Evolutionary conservation across 148 eudicot species (phyloP).

Genomic region (Rhododendron griersonianum): DNA sequence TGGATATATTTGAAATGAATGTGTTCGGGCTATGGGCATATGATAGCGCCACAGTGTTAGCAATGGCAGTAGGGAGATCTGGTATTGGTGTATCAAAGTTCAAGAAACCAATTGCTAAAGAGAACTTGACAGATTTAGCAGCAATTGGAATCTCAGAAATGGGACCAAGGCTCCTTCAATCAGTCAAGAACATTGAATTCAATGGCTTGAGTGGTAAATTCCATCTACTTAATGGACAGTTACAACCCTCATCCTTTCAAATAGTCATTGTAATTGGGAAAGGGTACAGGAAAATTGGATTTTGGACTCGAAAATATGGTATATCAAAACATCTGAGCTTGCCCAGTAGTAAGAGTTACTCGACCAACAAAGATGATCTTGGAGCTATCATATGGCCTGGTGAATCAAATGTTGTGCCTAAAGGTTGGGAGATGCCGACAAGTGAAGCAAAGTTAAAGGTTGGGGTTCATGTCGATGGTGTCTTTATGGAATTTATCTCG

Average conservation of each 20-base stretch:
- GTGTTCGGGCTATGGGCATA: slow-evolving; percentile 60
- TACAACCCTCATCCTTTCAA: slow-evolving; percentile 29
- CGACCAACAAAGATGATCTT: slow-evolving; percentile 26
- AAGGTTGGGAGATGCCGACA: slow-evolving; percentile 57
- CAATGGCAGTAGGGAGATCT: slow-evolving; percentile 42
- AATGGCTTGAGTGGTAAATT: slow-evolving; percentile 63
- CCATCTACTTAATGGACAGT: slow-evolving; percentile 35
- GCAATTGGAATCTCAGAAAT: slow-evolving; percentile 36
- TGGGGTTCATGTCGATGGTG: slow-evolving; percentile 30
- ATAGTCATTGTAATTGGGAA: slow-evolving; percentile 42
- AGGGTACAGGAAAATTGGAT: slow-evolving; percentile 39
- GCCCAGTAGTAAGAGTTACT: neutral
- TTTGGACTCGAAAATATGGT: slow-evolving; percentile 47
- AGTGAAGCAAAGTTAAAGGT: slow-evolving; percentile 31
- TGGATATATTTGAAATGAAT: slow-evolving; percentile 21
- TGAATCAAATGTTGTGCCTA: slow-evolving; percentile 28
- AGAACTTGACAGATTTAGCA: slow-evolving; percentile 29
- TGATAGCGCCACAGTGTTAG: slow-evolving; percentile 49
- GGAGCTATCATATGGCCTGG: slow-evolving; percentile 62
- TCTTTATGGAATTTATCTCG: slow-evolving; percentile 28
- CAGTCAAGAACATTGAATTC: slow-evolving; percentile 27
- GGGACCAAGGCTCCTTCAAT: slow-evolving; percentile 38
- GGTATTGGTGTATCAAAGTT: slow-evolving; percentile 15
- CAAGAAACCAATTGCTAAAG: slow-evolving; percentile 5
- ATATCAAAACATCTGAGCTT: slow-evolving; percentile 17